Evolutionary conservation across 1,139 yeast genomes (phyloP).

Genomic region (Debaryomyces coudertii): DNA sequence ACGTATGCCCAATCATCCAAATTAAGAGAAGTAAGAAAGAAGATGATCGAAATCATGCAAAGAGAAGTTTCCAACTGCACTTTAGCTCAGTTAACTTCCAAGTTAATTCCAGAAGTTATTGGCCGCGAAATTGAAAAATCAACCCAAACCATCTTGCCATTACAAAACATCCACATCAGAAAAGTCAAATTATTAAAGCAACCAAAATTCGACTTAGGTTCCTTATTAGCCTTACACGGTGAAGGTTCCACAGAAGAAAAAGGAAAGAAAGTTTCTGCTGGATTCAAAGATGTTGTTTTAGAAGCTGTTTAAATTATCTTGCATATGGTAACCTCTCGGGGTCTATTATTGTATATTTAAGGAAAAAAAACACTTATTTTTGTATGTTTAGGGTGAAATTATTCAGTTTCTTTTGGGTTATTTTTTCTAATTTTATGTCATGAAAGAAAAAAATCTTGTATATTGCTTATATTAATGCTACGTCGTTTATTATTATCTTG

Average conservation of each 20-base stretch:
- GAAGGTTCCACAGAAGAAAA: constrained; percentile 54
- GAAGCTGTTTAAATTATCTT: constrained; percentile 40
- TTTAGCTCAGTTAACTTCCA: constrained; percentile 53
- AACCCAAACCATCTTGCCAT: constrained; percentile 54
- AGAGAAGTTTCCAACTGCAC: constrained; percentile 55
- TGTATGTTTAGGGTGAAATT: constrained; percentile 12
- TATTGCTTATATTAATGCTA: constrained; percentile 19
- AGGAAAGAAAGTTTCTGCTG: constrained; percentile 54
- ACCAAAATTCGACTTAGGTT: constrained; percentile 57
- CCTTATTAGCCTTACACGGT: constrained; percentile 55
- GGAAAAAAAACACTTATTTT: constrained; percentile 3
- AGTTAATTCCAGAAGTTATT: constrained; percentile 56
- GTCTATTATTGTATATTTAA: constrained; percentile 9
- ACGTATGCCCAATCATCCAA: constrained; percentile 55
- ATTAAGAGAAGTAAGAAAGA: constrained; percentile 55
- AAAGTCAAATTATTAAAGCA: constrained; percentile 56
- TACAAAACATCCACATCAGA: constrained; percentile 56
- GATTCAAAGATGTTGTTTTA: constrained; percentile 56
- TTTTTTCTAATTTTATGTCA: constrained; percentile 15
- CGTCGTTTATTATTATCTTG: constrained; percentile 13
- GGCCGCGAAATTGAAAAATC: constrained; percentile 58
- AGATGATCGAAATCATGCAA: constrained; percentile 56
- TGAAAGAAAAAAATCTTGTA: constrained; percentile 16
- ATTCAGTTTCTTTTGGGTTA: constrained; percentile 14
- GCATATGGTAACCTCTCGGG: constrained; percentile 2